A percentile compares a stretch with the other conserved stretches of the same genome.
These are phyloP conservation scores for Sisymbrium altissimum DNA, from an alignment of 345 rosid genomes.

Conservation along the genomic window DNA sequence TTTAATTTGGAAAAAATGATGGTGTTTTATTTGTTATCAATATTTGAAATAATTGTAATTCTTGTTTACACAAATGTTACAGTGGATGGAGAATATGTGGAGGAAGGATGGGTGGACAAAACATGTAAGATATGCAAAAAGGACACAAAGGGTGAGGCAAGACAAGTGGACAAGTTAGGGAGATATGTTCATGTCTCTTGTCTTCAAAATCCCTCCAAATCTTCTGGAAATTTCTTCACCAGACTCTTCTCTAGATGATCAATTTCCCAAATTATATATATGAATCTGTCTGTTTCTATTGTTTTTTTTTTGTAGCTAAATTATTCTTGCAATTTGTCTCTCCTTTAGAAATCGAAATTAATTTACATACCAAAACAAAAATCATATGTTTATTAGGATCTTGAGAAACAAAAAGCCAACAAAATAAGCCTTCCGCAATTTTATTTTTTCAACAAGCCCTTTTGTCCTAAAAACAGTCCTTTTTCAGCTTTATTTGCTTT, in stretches of 20 bases:
- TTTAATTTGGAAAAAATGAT: neutral
- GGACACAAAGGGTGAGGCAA: slow-evolving; percentile 69
- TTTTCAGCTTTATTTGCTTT: no score
- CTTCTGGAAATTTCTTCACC: slow-evolving; percentile 68
- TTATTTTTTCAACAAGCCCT: no score
- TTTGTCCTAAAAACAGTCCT: no score
- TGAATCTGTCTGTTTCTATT: neutral
- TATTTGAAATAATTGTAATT: neutral
- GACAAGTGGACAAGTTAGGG: slow-evolving; percentile 78
- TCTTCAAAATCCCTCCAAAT: slow-evolving; percentile 43
- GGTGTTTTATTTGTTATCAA: neutral
- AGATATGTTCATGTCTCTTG: slow-evolving; percentile 75
- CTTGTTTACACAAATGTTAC: neutral
- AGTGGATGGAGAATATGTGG: slow-evolving; percentile 75
- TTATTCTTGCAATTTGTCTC: neutral
- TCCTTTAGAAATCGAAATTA: neutral
- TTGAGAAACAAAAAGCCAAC: neutral
- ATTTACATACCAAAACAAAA: neutral
- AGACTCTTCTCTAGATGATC: slow-evolving; percentile 57
- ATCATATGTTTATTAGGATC: neutral
- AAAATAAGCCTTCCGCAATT: neutral
- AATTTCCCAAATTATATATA: neutral
- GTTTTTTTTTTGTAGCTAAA: neutral
- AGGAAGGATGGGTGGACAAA: slow-evolving; percentile 89
- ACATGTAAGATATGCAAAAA: slow-evolving; percentile 89